phyloP scores from a whole-genome alignment of 768 basidiomycete genomes.

The Hypholoma fasciculare region DNA sequence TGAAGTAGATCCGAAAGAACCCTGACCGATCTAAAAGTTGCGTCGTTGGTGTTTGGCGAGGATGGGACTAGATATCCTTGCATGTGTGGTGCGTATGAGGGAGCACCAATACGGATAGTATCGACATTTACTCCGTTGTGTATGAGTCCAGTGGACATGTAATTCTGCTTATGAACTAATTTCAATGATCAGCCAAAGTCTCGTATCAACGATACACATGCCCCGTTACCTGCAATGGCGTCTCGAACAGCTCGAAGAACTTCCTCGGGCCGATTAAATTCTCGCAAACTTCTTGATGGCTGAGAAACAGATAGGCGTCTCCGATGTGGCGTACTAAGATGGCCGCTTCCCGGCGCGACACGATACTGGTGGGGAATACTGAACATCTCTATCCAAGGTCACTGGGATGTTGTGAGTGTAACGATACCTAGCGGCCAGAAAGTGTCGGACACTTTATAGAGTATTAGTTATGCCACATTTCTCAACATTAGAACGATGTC shows the following conservation, averaged over 20 bases:
- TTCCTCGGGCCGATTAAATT: conserved; percentile 1
- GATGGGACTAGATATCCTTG: background rate
- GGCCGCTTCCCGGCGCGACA: too few relatives aligned
- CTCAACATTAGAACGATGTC: too few relatives aligned
- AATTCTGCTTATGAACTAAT: conserved; percentile 3
- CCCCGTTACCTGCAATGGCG: background rate
- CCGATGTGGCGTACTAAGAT: too few relatives aligned
- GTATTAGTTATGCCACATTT: too few relatives aligned
- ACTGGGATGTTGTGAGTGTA: too few relatives aligned
- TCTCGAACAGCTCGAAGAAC: conserved; percentile 6
- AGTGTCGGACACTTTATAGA: too few relatives aligned
- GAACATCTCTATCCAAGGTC: background rate
- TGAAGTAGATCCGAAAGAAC: background rate
- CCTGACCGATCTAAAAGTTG: conserved; percentile 1
- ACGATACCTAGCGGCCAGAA: too few relatives aligned
- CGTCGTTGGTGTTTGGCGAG: background rate
- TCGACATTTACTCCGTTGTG: background rate
- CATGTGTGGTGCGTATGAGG: background rate
- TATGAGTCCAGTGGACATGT: background rate
- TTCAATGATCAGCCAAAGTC: background rate
- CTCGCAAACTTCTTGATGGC: background rate
- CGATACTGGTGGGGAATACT: background rate
- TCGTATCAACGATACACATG: background rate
- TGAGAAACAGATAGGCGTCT: too few relatives aligned
- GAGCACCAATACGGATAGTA: conserved; percentile 5